These are phyloP conservation scores for Phialocephala sp. DNA, from an alignment of 2,329 filamentous ascomycete species.

Conservation along the genomic window DNA sequence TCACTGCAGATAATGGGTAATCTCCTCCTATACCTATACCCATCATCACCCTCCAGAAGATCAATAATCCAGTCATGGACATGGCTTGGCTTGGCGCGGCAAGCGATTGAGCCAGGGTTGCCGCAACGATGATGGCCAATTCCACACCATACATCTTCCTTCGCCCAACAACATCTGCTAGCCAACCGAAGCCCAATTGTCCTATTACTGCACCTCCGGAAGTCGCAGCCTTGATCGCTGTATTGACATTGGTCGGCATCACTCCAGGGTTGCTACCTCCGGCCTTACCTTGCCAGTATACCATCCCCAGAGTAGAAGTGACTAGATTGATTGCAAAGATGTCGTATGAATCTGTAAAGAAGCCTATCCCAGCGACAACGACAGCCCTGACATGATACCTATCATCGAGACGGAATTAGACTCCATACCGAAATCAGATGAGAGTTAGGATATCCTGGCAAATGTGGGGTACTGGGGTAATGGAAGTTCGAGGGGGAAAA, in stretches of 20 bases:
- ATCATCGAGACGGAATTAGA: conserved; percentile 12
- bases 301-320: conserved; percentile 73
- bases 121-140: conserved; percentile 72
- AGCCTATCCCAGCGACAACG: conserved; percentile 79
- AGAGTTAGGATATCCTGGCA: background rate
- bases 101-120: conserved; percentile 71
- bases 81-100: conserved; percentile 65
- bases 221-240: conserved; percentile 81
- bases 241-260: conserved; percentile 69
- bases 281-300: conserved; percentile 68
- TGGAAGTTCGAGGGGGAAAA: background rate
- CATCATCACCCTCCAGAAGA: conserved; percentile 81
- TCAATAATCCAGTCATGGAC: conserved; percentile 63
- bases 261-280: conserved; percentile 56
- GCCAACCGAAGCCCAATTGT: conserved; percentile 76
- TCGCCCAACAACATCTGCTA: conserved; percentile 77
- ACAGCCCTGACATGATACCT: conserved; percentile 64
- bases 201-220: conserved; percentile 80
- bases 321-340: conserved; percentile 83
- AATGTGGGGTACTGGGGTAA: conserved; percentile 3
- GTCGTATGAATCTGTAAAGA: conserved; percentile 83
- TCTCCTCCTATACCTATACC: conserved; percentile 82
- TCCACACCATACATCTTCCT: conserved; percentile 85
- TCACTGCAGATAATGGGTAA: conserved; percentile 77
- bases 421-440: background rate